Percentiles rank a stretch among this genome's conserved stretches.
Conservation (phyloP, 192 early-diverging fungal species). For the Coemansia sp. region DNA sequence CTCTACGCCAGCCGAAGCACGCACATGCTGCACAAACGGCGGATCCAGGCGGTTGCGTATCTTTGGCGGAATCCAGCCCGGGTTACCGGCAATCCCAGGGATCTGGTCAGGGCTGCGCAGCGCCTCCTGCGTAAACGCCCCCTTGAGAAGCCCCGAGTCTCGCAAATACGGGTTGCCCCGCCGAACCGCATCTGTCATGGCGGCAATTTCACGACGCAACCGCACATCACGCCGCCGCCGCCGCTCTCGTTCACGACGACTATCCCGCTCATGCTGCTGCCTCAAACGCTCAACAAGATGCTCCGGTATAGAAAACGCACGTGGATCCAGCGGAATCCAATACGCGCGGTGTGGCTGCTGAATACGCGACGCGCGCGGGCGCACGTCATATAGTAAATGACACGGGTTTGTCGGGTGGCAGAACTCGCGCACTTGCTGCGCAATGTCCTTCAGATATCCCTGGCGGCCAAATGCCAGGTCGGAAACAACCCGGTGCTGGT, state of each 20-base stretch:
- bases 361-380: conserved; percentile 16
- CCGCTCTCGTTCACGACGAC: neutral
- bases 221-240: conserved; percentile 4
- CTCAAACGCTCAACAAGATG: conserved; percentile 12
- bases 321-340: conserved; percentile 33
- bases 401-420: conserved; percentile 37
- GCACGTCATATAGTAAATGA: conserved; percentile 28
- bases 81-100: conserved; percentile 26
- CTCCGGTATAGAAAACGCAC: conserved; percentile 19
- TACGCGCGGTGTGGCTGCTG: conserved; percentile 39
- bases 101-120: conserved; percentile 5
- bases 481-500: conserved; percentile 12
- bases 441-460: conserved; percentile 31
- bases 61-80: conserved; percentile 33
- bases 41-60: conserved; percentile 22
- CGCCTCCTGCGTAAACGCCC: conserved; percentile 21
- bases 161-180: conserved; percentile 8
- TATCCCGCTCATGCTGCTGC: conserved; percentile 11
- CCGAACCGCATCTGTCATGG: conserved; percentile 16
- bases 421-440: conserved; percentile 19
- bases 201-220: conserved; percentile 10
- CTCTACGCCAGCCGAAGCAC: conserved; percentile 32
- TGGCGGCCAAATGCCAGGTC: conserved; percentile 45
- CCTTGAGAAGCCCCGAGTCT: conserved; percentile 23
- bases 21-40: conserved; percentile 40